Evolutionary conservation across 2,329 filamentous ascomycete genomes (phyloP).

Genomic region (Tetracladium maxilliforme): DNA sequence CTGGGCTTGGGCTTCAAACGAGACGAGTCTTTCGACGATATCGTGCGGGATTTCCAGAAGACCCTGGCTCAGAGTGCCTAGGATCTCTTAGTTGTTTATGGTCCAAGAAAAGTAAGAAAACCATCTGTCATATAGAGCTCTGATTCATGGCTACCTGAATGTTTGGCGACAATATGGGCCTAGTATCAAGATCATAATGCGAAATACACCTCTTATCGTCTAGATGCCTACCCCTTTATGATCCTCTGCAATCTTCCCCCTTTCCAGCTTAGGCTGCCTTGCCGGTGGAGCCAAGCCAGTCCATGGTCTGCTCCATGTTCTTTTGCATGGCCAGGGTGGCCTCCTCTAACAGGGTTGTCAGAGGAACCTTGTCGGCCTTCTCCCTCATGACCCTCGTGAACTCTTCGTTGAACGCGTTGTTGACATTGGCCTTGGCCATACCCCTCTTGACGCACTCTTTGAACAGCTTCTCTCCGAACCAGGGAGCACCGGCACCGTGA

Average conservation of each 20-base stretch:
- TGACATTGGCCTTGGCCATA: background rate
- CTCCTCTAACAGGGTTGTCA: constrained; percentile 11
- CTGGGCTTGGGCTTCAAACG: constrained; percentile 32
- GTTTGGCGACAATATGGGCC: too few relatives aligned
- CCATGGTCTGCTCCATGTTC: constrained; percentile 10
- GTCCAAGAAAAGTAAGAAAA: too few relatives aligned
- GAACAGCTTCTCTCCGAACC: background rate
- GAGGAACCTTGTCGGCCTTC: constrained; percentile 4
- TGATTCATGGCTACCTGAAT: too few relatives aligned
- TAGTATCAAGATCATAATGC: too few relatives aligned
- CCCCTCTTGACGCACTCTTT: background rate
- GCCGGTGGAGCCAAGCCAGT: constrained; percentile 10
- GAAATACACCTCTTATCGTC: too few relatives aligned
- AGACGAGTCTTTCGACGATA: constrained; percentile 35
- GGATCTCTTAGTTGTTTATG: too few relatives aligned
- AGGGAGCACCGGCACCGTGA: background rate
- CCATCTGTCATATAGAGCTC: too few relatives aligned
- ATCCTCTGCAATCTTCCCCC: too few relatives aligned
- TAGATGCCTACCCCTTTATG: too few relatives aligned
- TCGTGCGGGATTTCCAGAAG: constrained; percentile 40
- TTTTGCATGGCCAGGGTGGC: constrained; percentile 8
- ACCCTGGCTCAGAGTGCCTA: constrained; percentile 6
- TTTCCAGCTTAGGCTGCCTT: too few relatives aligned
- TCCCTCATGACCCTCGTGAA: constrained; percentile 8
- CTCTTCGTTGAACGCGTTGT: constrained; percentile 8